These are phyloP conservation scores for Holtermanniella nyarrowii DNA, from an alignment of 768 basidiomycete species.

Conservation along the genomic window DNA sequence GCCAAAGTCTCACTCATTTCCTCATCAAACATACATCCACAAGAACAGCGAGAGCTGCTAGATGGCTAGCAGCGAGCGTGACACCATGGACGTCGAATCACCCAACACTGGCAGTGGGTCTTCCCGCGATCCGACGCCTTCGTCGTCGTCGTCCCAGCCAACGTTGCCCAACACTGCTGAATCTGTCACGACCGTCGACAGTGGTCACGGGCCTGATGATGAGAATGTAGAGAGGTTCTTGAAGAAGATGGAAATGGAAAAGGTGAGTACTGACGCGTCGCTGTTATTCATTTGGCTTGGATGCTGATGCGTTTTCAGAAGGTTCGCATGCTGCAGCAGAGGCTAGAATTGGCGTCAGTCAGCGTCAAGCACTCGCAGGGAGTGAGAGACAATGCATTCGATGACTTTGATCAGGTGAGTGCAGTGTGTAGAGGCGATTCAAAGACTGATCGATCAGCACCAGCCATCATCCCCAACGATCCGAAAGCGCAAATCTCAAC, in stretches of 20 bases:
- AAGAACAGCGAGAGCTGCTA: too few species aligned
- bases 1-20: too few species aligned
- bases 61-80: too few species aligned
- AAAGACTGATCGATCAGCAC: constrained; percentile 3
- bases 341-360: constrained; percentile 32
- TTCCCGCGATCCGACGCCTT: not conserved
- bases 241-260: constrained; percentile 35
- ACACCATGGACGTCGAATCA: not conserved
- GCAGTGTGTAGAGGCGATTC: not conserved
- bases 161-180: not conserved
- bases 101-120: not conserved
- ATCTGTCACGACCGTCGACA: not conserved
- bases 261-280: constrained; percentile 22
- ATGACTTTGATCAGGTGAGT: constrained; percentile 29
- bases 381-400: constrained; percentile 29
- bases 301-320: constrained; percentile 8
- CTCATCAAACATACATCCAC: too few species aligned
- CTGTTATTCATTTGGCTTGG: not conserved
- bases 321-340: constrained; percentile 30
- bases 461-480: constrained; percentile 13
- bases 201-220: constrained; percentile 1
- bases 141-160: not conserved
- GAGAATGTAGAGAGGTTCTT: constrained; percentile 26
- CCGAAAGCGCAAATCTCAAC: constrained; percentile 1
- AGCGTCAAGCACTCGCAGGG: constrained; percentile 27